Evolutionary conservation across 164 flowering plant species (phyloP), one percentile per base, ranked within the genome.

Genomic region (Dillenia turbinata): DNA sequence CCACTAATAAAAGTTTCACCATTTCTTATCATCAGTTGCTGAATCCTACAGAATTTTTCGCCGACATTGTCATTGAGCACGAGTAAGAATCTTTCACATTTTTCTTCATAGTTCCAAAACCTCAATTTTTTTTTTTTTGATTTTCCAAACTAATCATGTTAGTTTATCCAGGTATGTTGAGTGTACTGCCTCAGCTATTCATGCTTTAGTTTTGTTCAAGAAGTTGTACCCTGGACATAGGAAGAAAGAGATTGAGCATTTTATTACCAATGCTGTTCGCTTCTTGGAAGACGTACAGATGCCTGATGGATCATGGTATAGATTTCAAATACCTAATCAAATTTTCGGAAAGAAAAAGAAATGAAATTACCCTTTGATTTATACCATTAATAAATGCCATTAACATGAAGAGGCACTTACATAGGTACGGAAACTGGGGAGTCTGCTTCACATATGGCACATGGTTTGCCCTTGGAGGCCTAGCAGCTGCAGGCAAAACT

Each of bases 371-470:
- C 40, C 40, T 26, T 26, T 26, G 40, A 26, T 26, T 26, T 26
- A 26, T 26, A 26, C 40, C 40, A 26, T 26, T 52, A 15, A 52
- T 52, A 10, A 52, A 15, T 52, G 40, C 40, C 54, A 52, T 15
- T 52, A 5, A 50, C 55, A 61, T 44, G 5, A 26, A 12, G 55
- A 16, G 55, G 10, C 54, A 50, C n/a, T 48, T 17, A 5, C 40
- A 15, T 24, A 74, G 71, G 77, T 71, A 75, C 47, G 78, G 79
- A 47, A 70, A 66, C 22, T 81, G 85, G 81, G 83, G 83, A 44
- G 62, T 81, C 43, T 81, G 83, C 55, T 81, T 74, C 72, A 78
- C 62, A 10, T 81, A 81, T 48, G 78, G 83, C 1, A 59, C 82
- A 47, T 75, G 77, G 77, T 78, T 81, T 75, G 79, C 79, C 6